Evolutionary conservation across 2,329 filamentous ascomycete species (phyloP), one percentile per base, ranked within the genome.

Genomic region (Hypoxylon sp.): DNA sequence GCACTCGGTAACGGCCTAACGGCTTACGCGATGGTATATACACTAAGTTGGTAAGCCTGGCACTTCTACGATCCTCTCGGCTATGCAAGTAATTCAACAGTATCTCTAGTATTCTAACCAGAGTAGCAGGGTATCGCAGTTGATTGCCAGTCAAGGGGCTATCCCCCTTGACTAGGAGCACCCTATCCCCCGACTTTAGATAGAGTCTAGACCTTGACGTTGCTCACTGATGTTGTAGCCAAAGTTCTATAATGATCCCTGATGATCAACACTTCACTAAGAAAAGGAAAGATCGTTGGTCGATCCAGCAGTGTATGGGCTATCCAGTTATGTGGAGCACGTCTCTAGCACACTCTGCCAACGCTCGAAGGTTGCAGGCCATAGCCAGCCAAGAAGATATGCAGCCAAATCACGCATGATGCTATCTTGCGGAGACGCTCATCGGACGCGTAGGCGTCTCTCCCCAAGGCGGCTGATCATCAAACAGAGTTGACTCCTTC

Each of bases 391-490:
- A 49, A 35, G 27, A 44, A n/a, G 22, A 58, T 49, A 49, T 58
- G 55, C 55, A 58, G 31, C n/a, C 17, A 6, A 60, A 37, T 51
- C 31, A 51, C 22, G 33, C 48, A 51, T 33, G 27, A 33, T 33
- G 8, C 30, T 10, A 30, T 20, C 10, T 53, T 33, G 27, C 30
- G 50, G 33, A 42, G 22, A 42, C 27, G 14, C 22, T 33, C 25
- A 31, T 27, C 13, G 6, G n/a, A 25, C 13, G 22, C 33, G 7
- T 31, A 11, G 20, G 46, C 20, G 27, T 51, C 31, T 51, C 33
- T 22, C n/a, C 25, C 13, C 20, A 37, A 31, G 33, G 17, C 10
- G 3, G 11, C 33, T 51, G 14, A 6, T 17, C 25, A 25, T 53
- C 33, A 33, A n/a, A 22, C 31, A 14, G 13, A 22, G 6, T 25